These are phyloP conservation scores for Hordeum pubiflorum DNA, from an alignment of 202 grass and related monocot genomes.

Conservation along the genomic window DNA sequence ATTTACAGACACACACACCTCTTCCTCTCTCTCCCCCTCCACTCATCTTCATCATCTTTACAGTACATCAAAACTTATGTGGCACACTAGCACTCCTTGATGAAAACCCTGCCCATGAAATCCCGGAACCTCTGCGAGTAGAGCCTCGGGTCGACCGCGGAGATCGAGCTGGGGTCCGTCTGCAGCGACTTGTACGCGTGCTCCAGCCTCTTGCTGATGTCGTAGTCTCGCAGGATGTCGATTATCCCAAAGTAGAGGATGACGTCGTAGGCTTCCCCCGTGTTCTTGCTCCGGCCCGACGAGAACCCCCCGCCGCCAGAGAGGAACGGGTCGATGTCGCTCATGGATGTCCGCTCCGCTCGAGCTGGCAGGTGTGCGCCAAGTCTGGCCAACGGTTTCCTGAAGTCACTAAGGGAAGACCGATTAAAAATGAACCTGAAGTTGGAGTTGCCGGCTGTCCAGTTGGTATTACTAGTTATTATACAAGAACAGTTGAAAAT, in stretches of 20 bases:
- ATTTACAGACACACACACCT: not conserved
- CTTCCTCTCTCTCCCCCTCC: not conserved
- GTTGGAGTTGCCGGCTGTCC: not conserved
- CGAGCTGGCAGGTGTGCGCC: slow-evolving; percentile 48
- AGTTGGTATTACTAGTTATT: not conserved
- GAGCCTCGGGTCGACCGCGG: slow-evolving; percentile 44
- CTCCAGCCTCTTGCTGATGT: slow-evolving; percentile 50
- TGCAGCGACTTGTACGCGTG: slow-evolving; percentile 58
- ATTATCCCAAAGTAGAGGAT: slow-evolving; percentile 54
- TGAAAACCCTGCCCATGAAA: slow-evolving; percentile 36
- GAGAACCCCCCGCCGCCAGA: slow-evolving; percentile 10
- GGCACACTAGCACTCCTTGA: slow-evolving; percentile 21
- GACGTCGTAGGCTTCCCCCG: slow-evolving; percentile 24
- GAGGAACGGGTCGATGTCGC: slow-evolving; percentile 27
- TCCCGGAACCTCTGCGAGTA: slow-evolving; percentile 51
- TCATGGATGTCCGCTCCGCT: slow-evolving; percentile 28
- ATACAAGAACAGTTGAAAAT: not conserved
- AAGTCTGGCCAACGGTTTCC: slow-evolving; percentile 41
- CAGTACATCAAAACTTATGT: not conserved
- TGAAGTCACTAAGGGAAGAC: not conserved
- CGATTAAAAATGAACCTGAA: not conserved
- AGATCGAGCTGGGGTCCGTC: slow-evolving; percentile 41
- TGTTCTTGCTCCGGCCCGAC: not conserved
- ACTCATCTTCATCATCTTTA: not conserved
- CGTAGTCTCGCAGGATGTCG: slow-evolving; percentile 52